These are phyloP conservation scores for Exophiala dermatitidis DNA, from an alignment of 2,329 filamentous ascomycete species.

Conservation along the genomic window DNA sequence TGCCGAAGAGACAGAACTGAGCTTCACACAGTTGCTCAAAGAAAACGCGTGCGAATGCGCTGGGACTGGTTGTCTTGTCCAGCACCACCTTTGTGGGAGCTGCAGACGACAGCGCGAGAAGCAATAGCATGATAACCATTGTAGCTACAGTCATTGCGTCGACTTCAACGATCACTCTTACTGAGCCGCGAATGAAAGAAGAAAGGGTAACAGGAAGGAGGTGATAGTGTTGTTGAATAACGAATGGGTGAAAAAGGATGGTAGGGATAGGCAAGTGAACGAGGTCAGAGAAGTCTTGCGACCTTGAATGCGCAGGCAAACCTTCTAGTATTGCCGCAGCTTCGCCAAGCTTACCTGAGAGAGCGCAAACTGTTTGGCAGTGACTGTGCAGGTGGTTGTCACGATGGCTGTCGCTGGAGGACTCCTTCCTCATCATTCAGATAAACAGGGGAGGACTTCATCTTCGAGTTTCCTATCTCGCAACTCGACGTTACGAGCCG, in stretches of 20 bases:
- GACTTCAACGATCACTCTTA: neutral
- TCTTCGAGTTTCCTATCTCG: too few relatives aligned
- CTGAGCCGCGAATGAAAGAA: neutral
- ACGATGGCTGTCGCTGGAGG: neutral
- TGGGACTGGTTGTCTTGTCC: neutral
- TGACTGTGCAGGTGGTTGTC: neutral
- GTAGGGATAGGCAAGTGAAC: neutral
- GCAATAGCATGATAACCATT: conserved; percentile 1
- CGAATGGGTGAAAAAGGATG: neutral
- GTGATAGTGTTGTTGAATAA: neutral
- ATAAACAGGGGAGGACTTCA: neutral
- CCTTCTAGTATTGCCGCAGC: neutral
- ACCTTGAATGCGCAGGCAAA: neutral
- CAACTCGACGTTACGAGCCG: too few relatives aligned
- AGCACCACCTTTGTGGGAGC: conserved; percentile 13
- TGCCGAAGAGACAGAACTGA: conserved; percentile 13
- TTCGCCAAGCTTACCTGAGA: neutral
- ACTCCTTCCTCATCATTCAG: neutral
- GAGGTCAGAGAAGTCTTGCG: neutral
- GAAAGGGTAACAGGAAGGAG: neutral
- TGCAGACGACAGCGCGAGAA: conserved; percentile 4
- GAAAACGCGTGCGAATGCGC: neutral
- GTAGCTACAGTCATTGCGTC: conserved; percentile 1
- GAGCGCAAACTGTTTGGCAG: neutral
- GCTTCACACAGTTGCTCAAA: conserved; percentile 10